Conservation (phyloP, 73 alveolate genomes). For the Effrenium voratum region DNA sequence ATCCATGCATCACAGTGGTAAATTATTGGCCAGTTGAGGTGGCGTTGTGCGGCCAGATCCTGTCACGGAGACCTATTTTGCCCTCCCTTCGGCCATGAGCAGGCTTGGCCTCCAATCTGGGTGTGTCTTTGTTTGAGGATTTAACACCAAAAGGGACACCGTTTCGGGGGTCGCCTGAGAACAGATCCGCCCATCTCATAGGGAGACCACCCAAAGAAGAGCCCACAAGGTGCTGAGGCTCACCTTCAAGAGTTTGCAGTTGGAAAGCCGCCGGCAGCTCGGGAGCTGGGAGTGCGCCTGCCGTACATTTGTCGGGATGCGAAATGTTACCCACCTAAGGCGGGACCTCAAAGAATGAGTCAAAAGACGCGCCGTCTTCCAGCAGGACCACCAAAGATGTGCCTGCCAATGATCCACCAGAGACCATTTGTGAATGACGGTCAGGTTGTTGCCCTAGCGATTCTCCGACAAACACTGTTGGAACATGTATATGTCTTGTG, state of each 20-base stretch:
- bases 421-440: not conserved
- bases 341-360: slow-evolving; percentile 10
- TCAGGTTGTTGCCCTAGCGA: too few species aligned
- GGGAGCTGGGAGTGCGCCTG: too few species aligned
- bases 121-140: not conserved
- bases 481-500: not conserved
- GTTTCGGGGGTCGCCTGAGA: not conserved
- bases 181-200: not conserved
- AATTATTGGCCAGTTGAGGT: not conserved
- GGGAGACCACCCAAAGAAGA: too few species aligned
- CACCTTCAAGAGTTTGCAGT: slow-evolving; percentile 61
- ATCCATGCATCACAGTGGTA: too few species aligned
- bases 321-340: not conserved
- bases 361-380: slow-evolving; percentile 13
- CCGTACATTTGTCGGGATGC: not conserved
- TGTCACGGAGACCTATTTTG: slow-evolving; percentile 51
- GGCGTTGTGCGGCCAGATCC: slow-evolving; percentile 80
- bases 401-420: not conserved
- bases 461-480: not conserved
- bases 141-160: not conserved
- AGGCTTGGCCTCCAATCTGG: not conserved
- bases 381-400: slow-evolving; percentile 21
- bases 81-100: slow-evolving; percentile 66
- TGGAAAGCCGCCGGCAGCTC: slow-evolving; percentile 4
- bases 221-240: slow-evolving; percentile 25